phyloP scores from a whole-genome alignment of 768 basidiomycete species.

The Agaricus subrufescens region DNA sequence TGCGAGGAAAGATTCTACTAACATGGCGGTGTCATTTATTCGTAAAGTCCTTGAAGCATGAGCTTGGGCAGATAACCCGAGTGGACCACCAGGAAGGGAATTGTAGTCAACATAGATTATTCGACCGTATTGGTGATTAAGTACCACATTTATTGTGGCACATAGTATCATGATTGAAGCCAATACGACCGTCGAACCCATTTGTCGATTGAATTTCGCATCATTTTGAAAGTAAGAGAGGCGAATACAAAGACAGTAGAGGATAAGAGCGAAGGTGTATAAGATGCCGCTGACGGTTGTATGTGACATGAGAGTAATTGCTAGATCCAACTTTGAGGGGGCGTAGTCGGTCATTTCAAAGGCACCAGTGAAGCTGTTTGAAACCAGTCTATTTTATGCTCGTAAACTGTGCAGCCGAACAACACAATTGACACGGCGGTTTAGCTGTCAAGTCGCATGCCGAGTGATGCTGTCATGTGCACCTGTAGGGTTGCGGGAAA shows the following conservation, averaged over 20 bases:
- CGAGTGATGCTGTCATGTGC: too few relatives aligned
- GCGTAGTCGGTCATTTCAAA: too few relatives aligned
- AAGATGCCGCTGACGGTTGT: neutral
- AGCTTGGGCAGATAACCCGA: neutral
- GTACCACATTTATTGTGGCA: neutral
- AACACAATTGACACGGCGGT: too few relatives aligned
- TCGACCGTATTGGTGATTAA: neutral
- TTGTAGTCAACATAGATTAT: neutral
- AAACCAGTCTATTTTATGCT: too few relatives aligned
- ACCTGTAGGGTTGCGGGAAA: too few relatives aligned
- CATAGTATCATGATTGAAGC: neutral
- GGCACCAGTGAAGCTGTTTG: too few relatives aligned
- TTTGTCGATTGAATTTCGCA: neutral
- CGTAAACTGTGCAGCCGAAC: too few relatives aligned
- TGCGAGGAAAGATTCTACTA: neutral
- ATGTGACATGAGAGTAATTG: neutral
- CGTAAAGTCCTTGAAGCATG: too few relatives aligned
- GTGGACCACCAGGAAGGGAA: neutral
- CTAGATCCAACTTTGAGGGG: too few relatives aligned
- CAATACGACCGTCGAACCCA: neutral
- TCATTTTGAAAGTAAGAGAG: neutral
- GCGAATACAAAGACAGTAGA: neutral
- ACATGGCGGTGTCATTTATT: too few relatives aligned
- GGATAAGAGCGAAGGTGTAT: neutral
- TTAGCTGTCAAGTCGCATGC: too few relatives aligned